Percentiles rank a stretch among this genome's conserved stretches.
Conservation (phyloP, 78 protist genomes). For the Emiliania huxleyi region DNA sequence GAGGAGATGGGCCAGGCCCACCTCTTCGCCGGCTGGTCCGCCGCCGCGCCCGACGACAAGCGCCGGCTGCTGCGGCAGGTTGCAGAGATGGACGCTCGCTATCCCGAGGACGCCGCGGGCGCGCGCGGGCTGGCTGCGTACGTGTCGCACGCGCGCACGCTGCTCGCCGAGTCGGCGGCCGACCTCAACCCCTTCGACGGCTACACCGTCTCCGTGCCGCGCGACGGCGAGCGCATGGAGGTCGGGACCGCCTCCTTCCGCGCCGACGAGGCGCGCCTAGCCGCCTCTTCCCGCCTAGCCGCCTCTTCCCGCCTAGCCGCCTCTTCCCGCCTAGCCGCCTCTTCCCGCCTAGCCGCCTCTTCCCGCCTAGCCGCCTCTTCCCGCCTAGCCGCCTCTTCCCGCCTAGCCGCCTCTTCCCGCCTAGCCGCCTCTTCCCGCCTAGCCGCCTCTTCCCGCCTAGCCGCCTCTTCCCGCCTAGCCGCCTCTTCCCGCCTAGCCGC, state of each 20-base stretch:
- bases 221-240: not conserved
- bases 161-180: conserved; percentile 37
- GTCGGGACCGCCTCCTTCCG: not conserved
- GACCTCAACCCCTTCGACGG: conserved; percentile 32
- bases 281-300: too few relatives aligned
- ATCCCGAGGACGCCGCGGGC: conserved; percentile 19
- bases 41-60: not conserved
- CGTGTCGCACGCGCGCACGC: not conserved
- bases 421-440: too few relatives aligned
- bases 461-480: too few relatives aligned
- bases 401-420: too few relatives aligned
- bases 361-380: too few relatives aligned
- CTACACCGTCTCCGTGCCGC: not conserved
- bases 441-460: too few relatives aligned
- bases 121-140: conserved; percentile 49
- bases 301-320: too few relatives aligned
- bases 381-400: too few relatives aligned
- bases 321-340: too few relatives aligned
- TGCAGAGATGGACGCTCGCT: not conserved
- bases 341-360: too few relatives aligned
- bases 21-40: conserved; percentile 21
- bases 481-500: too few relatives aligned
- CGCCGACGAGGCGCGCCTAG: not conserved
- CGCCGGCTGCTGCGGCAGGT: conserved; percentile 8
- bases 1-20: conserved; percentile 18